These are phyloP conservation scores for Hanseniaspora meyeri DNA, from an alignment of 805 yeast species.

Conservation along the genomic window DNA sequence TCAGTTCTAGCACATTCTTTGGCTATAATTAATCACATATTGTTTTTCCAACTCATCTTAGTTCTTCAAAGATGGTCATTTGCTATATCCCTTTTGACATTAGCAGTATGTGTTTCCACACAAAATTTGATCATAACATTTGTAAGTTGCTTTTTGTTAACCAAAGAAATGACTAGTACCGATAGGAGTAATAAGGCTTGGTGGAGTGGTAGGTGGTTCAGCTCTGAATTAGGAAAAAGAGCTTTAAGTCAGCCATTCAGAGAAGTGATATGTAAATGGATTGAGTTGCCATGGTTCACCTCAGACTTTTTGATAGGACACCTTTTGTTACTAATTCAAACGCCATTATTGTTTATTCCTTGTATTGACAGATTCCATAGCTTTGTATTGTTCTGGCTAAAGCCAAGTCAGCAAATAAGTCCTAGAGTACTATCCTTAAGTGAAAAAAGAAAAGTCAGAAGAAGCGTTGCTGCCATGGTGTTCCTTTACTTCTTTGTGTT, in stretches of 20 bases:
- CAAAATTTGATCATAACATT: conserved; percentile 42
- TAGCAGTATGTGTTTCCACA: conserved; percentile 33
- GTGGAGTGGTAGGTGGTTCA: conserved; percentile 62
- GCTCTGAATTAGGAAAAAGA: conserved; percentile 44
- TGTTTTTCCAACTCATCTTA: conserved; percentile 43
- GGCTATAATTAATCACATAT: conserved; percentile 36
- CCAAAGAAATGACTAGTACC: conserved; percentile 44
- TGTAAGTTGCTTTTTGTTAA: conserved; percentile 34
- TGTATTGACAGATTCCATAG: conserved; percentile 49
- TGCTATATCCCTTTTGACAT: conserved; percentile 43
- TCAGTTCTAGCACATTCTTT: conserved; percentile 40
- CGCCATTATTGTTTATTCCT: conserved; percentile 46
- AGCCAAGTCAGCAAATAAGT: conserved; percentile 38
- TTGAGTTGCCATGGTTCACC: conserved; percentile 46
- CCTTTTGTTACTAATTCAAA: conserved; percentile 37
- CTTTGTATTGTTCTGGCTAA: conserved; percentile 47
- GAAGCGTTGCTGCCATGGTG: conserved; percentile 27
- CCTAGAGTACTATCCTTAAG: conserved; percentile 35
- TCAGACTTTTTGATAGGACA: conserved; percentile 45
- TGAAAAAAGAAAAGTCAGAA: conserved; percentile 32
- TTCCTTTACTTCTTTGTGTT: conserved; percentile 29
- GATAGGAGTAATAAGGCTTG: conserved; percentile 45
- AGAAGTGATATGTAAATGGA: conserved; percentile 44
- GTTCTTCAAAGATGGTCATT: conserved; percentile 46
- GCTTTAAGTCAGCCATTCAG: conserved; percentile 44